Base-by-base conservation (phyloP, 2,329 filamentous ascomycete species). In the Canariomyces notabilis region DNA sequence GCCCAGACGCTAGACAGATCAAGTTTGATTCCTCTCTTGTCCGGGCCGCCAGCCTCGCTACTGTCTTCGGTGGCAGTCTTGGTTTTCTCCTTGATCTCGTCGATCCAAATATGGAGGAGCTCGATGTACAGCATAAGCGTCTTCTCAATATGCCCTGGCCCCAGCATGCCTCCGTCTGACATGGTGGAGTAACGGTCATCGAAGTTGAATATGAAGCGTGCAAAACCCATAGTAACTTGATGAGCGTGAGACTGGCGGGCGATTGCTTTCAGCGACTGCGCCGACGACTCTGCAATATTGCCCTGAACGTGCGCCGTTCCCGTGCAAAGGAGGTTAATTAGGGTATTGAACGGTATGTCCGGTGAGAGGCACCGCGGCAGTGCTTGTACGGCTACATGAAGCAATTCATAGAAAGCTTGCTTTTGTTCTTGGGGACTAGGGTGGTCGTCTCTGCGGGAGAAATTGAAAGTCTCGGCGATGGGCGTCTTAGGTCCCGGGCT, bases 181-280 rank as follows among this genome's bases (percentile, higher is more conserved):
- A 97, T 96, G 23, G 93, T 97, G 1, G 91, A 89, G 64, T 98
- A 98, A 19, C 90, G 83, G 56, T 95, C 90, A 64, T 98, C 94
- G 63, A 97, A 98, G 57, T 93, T 95, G 71, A 98, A 98, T 43
- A 98, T 98, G 67, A 97, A 98, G 20, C 90, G 79, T 31, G 93
- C 88, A 67, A 98, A 98, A 0, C 93, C 91, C 67, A 94, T 95
- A 0, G 90, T 95, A 3, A 98, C 93, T 64, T 93, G 87, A 57
- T 98, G 89, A 0, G 93, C 90, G 66, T 95, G 87, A 6, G 85
- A 87, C 60, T 98, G 93, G 23, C 87, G 79, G 9, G 94, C 93
- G 58, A 98, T 98, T 0, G 91, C 91, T 64, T 96, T 97, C 14
- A 98, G 69, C 1, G 93, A 96, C 56, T 90, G 86, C 3, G 89